Conservation (phyloP, 345 rosid genomes). For the Lumnitzera racemosa region DNA sequence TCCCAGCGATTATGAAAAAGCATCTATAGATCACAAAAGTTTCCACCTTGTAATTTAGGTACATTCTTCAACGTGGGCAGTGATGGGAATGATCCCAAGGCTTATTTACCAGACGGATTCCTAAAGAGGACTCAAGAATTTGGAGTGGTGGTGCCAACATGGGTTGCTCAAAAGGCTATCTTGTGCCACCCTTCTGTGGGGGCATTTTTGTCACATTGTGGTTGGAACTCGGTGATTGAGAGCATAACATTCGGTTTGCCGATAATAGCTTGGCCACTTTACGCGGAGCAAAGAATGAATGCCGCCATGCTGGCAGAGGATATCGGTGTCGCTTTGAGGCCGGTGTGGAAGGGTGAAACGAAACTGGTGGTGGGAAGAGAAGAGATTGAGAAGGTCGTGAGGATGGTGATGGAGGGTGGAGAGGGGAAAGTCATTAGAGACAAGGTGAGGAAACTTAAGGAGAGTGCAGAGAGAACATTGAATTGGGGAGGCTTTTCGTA, state of each 20-base stretch:
- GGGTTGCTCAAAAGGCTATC: conserved; percentile 34
- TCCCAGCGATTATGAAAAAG: too few relatives aligned
- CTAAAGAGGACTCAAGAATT: conserved; percentile 14
- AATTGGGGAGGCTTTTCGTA: conserved; percentile 19
- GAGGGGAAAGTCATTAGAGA: conserved; percentile 20
- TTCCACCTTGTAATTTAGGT: conserved; percentile 1
- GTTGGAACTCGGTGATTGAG: conserved; percentile 45
- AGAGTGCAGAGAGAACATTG: conserved; percentile 20
- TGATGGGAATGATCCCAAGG: conserved; percentile 15
- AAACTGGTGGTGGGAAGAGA: conserved; percentile 17
- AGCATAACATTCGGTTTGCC: conserved; percentile 34
- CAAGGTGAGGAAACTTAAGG: conserved; percentile 17
- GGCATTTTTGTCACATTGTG: conserved; percentile 46
- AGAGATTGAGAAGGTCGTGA: conserved; percentile 27
- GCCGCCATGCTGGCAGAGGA: conserved; percentile 31
- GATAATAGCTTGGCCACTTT: conserved; percentile 44
- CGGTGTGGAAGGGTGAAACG: conserved; percentile 2
- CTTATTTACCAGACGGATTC: conserved; percentile 35
- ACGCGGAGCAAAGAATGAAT: conserved; percentile 42
- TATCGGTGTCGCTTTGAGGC: conserved; percentile 24
- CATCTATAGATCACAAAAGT: too few relatives aligned
- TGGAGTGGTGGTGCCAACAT: conserved; percentile 23
- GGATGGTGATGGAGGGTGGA: conserved; percentile 25
- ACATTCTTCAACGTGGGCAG: conserved; percentile 14
- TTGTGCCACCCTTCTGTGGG: conserved; percentile 29